phyloP scores from a whole-genome alignment of 1,284 basidiomycete genomes.

The Fistulina hepatica region DNA sequence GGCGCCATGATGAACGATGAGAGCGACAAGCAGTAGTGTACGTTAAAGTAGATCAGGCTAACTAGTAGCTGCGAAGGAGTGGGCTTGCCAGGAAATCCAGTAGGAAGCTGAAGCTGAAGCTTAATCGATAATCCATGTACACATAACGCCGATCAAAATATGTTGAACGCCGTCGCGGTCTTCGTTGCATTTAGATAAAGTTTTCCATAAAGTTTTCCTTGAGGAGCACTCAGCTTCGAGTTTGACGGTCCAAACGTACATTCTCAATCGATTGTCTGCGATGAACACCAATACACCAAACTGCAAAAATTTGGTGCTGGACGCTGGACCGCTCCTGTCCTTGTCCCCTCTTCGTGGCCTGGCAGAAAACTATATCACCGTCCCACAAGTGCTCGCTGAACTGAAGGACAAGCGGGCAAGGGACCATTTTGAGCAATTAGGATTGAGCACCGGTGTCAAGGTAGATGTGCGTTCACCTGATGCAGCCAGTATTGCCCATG shows the following conservation, averaged over 20 bases:
- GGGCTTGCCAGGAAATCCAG: no score
- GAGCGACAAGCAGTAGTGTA: background rate
- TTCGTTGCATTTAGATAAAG: no score
- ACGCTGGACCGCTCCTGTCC: slow-evolving; percentile 85
- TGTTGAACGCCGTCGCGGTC: no score
- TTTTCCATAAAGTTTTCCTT: no score
- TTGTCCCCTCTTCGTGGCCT: slow-evolving; percentile 78
- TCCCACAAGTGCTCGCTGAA: slow-evolving; percentile 83
- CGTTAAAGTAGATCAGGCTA: no score
- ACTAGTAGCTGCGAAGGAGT: no score
- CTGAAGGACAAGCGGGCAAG: slow-evolving; percentile 79
- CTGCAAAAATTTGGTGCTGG: slow-evolving; percentile 78
- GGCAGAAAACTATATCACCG: slow-evolving; percentile 74
- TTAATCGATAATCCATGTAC: no score
- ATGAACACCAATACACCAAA: slow-evolving; percentile 21
- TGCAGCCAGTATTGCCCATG: slow-evolving; percentile 62
- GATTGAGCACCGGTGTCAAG: slow-evolving; percentile 63
- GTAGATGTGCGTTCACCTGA: slow-evolving; percentile 68
- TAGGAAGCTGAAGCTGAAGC: no score
- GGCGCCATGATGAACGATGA: slow-evolving; percentile 20
- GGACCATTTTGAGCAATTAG: slow-evolving; percentile 75
- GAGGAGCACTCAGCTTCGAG: no score
- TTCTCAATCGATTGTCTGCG: no score
- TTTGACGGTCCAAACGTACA: no score
- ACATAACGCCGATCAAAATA: background rate